Percentiles rank a stretch among this genome's conserved stretches.
Conservation (phyloP, 148 eudicot species). For the Rhododendron ovatum region DNA sequence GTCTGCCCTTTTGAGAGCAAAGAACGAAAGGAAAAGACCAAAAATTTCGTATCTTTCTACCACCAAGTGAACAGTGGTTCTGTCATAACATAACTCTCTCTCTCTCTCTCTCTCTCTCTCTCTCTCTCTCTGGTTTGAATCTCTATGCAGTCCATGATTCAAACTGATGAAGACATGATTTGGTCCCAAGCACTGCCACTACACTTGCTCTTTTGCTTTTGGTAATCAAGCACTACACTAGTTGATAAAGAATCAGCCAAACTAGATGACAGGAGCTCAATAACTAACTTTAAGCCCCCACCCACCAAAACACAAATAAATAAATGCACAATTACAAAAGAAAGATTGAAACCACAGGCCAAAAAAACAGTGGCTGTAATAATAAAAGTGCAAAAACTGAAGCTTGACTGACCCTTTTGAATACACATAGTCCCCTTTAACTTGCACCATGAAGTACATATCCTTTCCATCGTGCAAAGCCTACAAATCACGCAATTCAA, state of each 20-base stretch:
- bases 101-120: too few species aligned
- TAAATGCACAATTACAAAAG: background rate
- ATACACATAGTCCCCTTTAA: slow-evolving; percentile 68
- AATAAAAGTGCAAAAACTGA: background rate
- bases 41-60: background rate
- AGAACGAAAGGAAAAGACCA: background rate
- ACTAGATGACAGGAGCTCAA: slow-evolving; percentile 1
- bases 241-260: background rate
- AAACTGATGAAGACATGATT: background rate
- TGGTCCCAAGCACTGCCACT: background rate
- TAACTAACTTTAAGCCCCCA: background rate
- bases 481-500: slow-evolving; percentile 26
- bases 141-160: background rate
- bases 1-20: background rate
- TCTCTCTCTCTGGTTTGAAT: background rate
- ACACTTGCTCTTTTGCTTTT: too few species aligned
- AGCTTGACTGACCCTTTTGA: slow-evolving; percentile 44
- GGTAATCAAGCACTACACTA: background rate
- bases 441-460: slow-evolving; percentile 75
- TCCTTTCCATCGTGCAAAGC: slow-evolving; percentile 86
- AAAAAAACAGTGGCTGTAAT: background rate
- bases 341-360: background rate
- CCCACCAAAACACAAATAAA: background rate
- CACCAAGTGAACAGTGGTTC: background rate
- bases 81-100: background rate